phyloP scores from a whole-genome alignment of 1,284 basidiomycete genomes.

The Cutaneotrichosporon mucoides region DNA sequence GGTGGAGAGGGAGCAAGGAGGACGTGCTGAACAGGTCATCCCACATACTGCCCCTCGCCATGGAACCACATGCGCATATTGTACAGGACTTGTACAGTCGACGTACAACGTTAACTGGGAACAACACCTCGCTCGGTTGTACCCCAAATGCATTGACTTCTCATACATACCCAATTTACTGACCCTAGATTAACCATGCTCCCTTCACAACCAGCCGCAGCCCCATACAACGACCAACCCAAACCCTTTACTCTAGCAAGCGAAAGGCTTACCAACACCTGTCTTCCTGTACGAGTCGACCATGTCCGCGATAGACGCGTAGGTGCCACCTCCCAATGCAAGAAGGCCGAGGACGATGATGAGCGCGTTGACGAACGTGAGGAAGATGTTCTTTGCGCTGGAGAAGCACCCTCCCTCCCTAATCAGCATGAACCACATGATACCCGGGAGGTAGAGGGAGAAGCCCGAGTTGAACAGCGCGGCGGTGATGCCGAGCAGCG shows the following conservation, averaged over 20 bases:
- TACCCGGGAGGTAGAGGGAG: constrained; percentile 16
- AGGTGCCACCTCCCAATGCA: constrained; percentile 11
- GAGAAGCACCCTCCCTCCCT: constrained; percentile 15
- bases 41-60: too few relatives aligned
- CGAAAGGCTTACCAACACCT: constrained; percentile 10
- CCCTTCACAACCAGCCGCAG: too few relatives aligned
- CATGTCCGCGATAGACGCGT: constrained; percentile 11
- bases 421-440: constrained; percentile 24
- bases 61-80: too few relatives aligned
- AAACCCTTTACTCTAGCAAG: not conserved
- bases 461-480: constrained; percentile 21
- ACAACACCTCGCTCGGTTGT: too few relatives aligned
- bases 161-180: too few relatives aligned
- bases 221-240: too few relatives aligned
- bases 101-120: too few relatives aligned
- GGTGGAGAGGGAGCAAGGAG: too few relatives aligned
- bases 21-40: too few relatives aligned
- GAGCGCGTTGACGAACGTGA: constrained; percentile 10
- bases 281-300: constrained; percentile 3
- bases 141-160: too few relatives aligned
- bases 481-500: constrained; percentile 33
- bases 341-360: constrained; percentile 15
- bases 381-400: constrained; percentile 9
- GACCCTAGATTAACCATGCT: too few relatives aligned
- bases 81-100: too few relatives aligned